Evolutionary conservation across 331 rosid species (phyloP), one percentile per base, ranked within the genome.

Genomic region (Ulmus americana): DNA sequence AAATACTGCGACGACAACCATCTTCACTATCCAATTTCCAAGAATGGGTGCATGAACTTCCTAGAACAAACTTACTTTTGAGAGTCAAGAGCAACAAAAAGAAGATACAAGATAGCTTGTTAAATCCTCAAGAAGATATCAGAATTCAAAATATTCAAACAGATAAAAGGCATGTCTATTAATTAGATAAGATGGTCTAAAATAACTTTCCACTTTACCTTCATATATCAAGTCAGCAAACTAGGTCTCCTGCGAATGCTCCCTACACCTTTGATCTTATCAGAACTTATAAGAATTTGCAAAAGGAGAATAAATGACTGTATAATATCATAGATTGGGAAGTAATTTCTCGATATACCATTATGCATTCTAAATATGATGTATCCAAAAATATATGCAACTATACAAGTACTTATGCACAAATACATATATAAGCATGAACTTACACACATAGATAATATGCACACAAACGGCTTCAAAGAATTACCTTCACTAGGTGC

Each of bases 1-100:
- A 85, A 92, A 92, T 60, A 85, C 22, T 20, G 86, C 86, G 49
- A 86, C 42, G 66, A 88, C 90, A 74, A 67, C 70, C 72, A 88
- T 80, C 80, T 88, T 86, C 65, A 92, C 95, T 55, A 85, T 94
- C 97, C 91, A 75, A 63, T 74, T 79, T 63, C 90, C 97, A 77
- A 92, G 97, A 72, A 92, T 38, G 49, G 89, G 94, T 15, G 97
- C 91, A 67, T 92, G 97, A 68, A 92, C 77, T 65, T 92, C 94
- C 97, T 92, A 69, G 45, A 65, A 45, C 40, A 20, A 57, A n/a
- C 58, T 44, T 8, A 28, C 43, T 15, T 43, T 45, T 35, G 44
- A 11, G 6, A 46, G 1, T 20, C 14, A 35, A 11, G 6, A 46
- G 22, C 10, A 44, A 46, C 22, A 67, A 28, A n/a, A 0, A 67